Conservation (phyloP, 2,329 filamentous ascomycete genomes). For the Stemphylium lycopersici region DNA sequence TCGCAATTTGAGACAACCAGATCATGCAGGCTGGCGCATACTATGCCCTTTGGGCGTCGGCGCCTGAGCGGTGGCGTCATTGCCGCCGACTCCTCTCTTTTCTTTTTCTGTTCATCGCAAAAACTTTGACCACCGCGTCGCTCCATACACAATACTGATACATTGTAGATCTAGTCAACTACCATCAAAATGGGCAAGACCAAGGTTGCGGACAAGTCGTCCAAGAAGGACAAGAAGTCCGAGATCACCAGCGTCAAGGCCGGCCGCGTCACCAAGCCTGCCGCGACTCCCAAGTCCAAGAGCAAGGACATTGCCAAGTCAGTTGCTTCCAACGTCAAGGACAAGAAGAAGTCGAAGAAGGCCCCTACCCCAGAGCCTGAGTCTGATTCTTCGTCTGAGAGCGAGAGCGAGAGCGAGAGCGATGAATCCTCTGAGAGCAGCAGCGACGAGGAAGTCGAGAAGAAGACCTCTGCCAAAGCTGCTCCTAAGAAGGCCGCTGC, state of each 20-base stretch:
- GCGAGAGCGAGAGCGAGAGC: conserved; percentile 45
- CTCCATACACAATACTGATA: conserved; percentile 37
- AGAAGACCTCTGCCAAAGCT: conserved; percentile 43
- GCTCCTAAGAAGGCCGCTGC: conserved; percentile 45
- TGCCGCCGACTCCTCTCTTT: conserved; percentile 33
- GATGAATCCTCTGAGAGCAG: conserved; percentile 39
- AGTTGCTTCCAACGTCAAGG: conserved; percentile 46
- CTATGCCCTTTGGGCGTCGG: conserved; percentile 19
- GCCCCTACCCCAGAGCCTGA: conserved; percentile 56
- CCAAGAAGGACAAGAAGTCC: conserved; percentile 66
- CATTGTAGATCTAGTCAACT: conserved; percentile 35
- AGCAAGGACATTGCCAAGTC: conserved; percentile 70
- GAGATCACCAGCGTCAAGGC: conserved; percentile 67
- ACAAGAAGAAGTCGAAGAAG: conserved; percentile 61
- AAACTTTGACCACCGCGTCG: conserved; percentile 4
- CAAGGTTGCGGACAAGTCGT: conserved; percentile 41
- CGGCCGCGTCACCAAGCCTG: conserved; percentile 70
- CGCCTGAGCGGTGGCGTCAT: conserved; percentile 33
- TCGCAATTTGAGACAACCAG: conserved; percentile 50
- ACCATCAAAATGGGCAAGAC: conserved; percentile 46
- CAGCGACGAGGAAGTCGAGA: conserved; percentile 43
- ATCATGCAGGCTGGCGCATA: conserved; percentile 43
- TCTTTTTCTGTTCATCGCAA: conserved; percentile 15
- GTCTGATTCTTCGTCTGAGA: conserved; percentile 48
- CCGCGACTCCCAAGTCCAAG: conserved; percentile 69